phyloP scores from a whole-genome alignment of 2,329 filamentous ascomycete species.

The Xylariaceae sp. region DNA sequence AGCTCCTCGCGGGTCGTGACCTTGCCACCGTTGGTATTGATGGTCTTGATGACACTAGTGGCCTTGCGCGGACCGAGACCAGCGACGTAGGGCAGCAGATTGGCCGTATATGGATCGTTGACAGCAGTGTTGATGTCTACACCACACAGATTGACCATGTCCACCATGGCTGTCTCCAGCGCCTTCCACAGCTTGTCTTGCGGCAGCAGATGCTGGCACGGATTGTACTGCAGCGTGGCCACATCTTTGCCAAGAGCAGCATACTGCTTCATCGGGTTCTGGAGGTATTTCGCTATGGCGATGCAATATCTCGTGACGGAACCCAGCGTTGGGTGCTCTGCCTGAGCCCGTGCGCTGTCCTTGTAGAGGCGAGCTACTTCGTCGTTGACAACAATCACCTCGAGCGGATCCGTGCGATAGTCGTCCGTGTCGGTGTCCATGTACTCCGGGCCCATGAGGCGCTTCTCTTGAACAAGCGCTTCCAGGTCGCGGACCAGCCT shows the following conservation, averaged over 20 bases:
- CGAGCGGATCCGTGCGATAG: constrained; percentile 71
- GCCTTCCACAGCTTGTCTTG: constrained; percentile 81
- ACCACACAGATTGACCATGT: constrained; percentile 95
- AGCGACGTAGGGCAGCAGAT: constrained; percentile 83
- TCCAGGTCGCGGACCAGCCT: constrained; percentile 78
- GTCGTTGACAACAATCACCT: constrained; percentile 89
- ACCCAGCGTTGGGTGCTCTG: constrained; percentile 75
- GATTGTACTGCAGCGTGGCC: constrained; percentile 78
- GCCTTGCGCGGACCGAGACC: constrained; percentile 91
- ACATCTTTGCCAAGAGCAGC: constrained; percentile 87
- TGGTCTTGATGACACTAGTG: constrained; percentile 76
- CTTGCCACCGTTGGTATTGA: constrained; percentile 83
- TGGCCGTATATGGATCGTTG: constrained; percentile 72
- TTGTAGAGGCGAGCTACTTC: constrained; percentile 97
- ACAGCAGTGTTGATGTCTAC: constrained; percentile 94
- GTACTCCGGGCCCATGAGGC: constrained; percentile 74
- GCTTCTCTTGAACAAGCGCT: constrained; percentile 69
- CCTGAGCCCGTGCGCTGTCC: constrained; percentile 71
- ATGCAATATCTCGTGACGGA: constrained; percentile 84
- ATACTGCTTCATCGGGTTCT: constrained; percentile 95
- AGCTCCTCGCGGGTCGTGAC: constrained; percentile 82
- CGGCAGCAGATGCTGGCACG: constrained; percentile 81
- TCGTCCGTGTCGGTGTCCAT: constrained; percentile 72
- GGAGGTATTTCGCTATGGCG: constrained; percentile 82
- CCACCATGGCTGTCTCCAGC: constrained; percentile 93